Base-by-base conservation (phyloP, 176 grass and related monocot species). In the Cenchrus americanus region DNA sequence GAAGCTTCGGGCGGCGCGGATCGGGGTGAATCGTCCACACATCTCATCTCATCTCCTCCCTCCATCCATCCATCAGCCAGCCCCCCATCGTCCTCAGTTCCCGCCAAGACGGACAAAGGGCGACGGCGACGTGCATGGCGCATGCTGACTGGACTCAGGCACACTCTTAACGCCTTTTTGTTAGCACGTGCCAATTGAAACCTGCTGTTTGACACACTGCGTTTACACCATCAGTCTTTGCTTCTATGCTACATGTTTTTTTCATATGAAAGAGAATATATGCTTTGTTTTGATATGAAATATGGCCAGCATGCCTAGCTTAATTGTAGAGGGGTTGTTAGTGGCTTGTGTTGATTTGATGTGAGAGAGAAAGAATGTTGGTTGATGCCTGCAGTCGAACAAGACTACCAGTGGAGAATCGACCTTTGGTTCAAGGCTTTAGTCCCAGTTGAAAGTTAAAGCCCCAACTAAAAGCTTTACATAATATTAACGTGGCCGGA, bases 111-210 rank as follows among this genome's bases (percentile, higher is more conserved):
- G 41, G 18, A 52, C 26, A 10, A 80, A 60, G n/a, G 14, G 10
- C 0, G 88, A 90, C 22, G 79, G 83, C 40, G 88, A 90, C 88
- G 40, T 78, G 48, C 58, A 23, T 73, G 65, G 43, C 27, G 57
- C 1, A 40, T 13, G 66, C 70, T 51, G 70, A 63, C 58, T 67
- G 71, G 51, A 14, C 42, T 37, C 24, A 46, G 34, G 34, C 2
- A 4, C 34, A 37, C 34, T 37, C 40, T 19, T 19, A 14, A 41
- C 14, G 14, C 63, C 30, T 41, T 15, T 41, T 9, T 7, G 6
- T 67, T 17, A 47, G 48, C 67, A 88, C 81, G 81, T 88, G 81
- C 37, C 0, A 2, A 73, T 88, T 67, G 67, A 79, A 78, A 6
- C 55, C 73, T 43, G 21, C 2, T 3, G 11, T 42, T 8, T 27